Base-by-base conservation (phyloP, 192 early-diverging fungal genomes). In the Pecoramyces ruminantium region DNA sequence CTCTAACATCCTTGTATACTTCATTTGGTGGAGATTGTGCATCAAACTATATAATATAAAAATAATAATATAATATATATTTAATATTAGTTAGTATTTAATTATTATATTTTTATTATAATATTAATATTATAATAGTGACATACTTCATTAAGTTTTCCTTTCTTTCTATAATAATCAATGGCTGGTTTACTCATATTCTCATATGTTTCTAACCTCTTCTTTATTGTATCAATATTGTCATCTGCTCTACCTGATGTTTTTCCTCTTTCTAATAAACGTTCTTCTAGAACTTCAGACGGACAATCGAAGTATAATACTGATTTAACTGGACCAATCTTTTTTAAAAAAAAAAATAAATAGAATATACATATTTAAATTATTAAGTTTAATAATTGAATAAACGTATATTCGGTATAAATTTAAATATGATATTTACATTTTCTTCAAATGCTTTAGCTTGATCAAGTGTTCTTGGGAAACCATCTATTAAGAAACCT, bases 401-500 rank as follows among this genome's bases (percentile, higher is more conserved):
- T 6, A 34, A 34, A 34, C 30, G 11, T 3, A 34, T 34, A 6
- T 6, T 34, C 30, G 11, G 11, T 6, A 6, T 34, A 34, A 34
- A 34, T 6, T 34, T 34, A 34, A 34, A 34, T 34, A 34, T 34
- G 4, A 34, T 78, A 14, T 13, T 30, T 79, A 34, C 30, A 58
- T 29, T 77, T 29, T 77, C 28, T 78, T 86, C 84, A 85, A 86
- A 87, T 30, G 79, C 39, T 21, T 42, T 38, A 0, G 90, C 92
- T 81, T 92, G 92, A 39, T 91, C 90, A 78, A 92, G 83, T 42
- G 87, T 85, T 14, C 92, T 81, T 25, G 92, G 92, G 82, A 90
- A 92, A 38, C 92, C 92, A 81, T 92, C 92, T 30, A 92, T 85
- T 67, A 93, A 83, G 79, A 86, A 88, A 15, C 88, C 91, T 13